A percentile compares a stretch with the other conserved stretches of the same genome.
These are phyloP conservation scores for Strobilomyces dryophilus DNA, from an alignment of 768 basidiomycete genomes.

Conservation along the genomic window DNA sequence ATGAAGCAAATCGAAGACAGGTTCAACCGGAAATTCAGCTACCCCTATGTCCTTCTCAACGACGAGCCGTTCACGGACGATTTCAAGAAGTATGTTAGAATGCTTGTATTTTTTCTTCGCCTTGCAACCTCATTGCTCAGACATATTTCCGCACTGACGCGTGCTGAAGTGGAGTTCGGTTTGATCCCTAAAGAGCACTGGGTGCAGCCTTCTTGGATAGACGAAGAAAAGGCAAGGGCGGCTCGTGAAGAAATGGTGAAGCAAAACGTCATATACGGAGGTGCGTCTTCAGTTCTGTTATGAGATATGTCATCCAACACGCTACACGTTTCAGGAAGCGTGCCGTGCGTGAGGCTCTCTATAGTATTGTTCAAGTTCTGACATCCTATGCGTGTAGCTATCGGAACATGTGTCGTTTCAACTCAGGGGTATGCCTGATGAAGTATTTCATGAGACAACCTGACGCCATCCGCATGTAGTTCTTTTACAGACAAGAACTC, in stretches of 20 bases:
- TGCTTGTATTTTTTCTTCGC: no score
- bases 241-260: constrained; percentile 60
- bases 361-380: background rate
- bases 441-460: background rate
- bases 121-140: constrained; percentile 14
- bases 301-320: constrained; percentile 2
- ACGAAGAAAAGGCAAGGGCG: constrained; percentile 59
- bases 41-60: constrained; percentile 89
- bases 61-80: constrained; percentile 73
- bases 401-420: constrained; percentile 95
- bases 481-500: constrained; percentile 80
- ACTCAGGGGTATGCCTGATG: constrained; percentile 62
- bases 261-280: constrained; percentile 63
- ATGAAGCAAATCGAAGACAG: constrained; percentile 80
- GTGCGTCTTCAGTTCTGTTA: constrained; percentile 26
- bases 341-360: constrained; percentile 48
- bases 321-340: constrained; percentile 48
- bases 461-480: constrained; percentile 36
- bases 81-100: constrained; percentile 56
- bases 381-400: constrained; percentile 45
- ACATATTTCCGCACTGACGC: constrained; percentile 29
- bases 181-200: constrained; percentile 67
- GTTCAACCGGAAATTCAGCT: constrained; percentile 76
- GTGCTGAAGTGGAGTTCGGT: constrained; percentile 47
- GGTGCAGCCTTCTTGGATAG: constrained; percentile 75